Conservation (phyloP, 768 basidiomycete species). For the Suillus spraguei region DNA sequence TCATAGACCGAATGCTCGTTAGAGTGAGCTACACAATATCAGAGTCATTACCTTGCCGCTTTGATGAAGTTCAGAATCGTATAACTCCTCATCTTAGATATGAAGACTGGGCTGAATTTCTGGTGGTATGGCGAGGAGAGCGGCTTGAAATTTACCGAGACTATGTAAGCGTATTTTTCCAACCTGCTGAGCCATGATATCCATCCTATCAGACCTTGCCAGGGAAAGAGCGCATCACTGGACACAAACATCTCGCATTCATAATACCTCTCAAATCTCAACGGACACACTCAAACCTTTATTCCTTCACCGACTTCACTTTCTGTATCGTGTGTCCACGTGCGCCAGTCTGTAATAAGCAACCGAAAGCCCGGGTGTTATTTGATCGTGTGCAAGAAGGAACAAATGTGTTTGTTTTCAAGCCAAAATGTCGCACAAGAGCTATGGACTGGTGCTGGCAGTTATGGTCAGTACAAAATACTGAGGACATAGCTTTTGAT, state of each 20-base stretch:
- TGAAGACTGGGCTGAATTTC: conserved; percentile 78
- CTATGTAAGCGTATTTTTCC: conserved; percentile 55
- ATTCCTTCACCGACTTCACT: conserved; percentile 84
- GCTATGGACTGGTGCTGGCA: conserved; percentile 91
- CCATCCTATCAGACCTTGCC: conserved; percentile 51
- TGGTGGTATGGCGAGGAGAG: conserved; percentile 83
- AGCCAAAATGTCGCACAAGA: conserved; percentile 73
- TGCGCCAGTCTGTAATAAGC: conserved; percentile 42
- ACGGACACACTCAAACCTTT: conserved; percentile 76
- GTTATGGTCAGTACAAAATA: conserved; percentile 56
- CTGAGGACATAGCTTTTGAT: conserved; percentile 8
- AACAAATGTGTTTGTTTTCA: conserved; percentile 87
- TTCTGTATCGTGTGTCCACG: conserved; percentile 77
- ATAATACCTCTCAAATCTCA: conserved; percentile 69
- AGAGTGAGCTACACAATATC: conserved; percentile 66
- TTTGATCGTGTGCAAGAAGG: conserved; percentile 60
- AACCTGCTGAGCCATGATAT: neutral
- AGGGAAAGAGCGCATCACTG: conserved; percentile 64
- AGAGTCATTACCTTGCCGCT: conserved; percentile 49
- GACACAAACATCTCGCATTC: conserved; percentile 79
- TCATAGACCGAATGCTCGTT: conserved; percentile 87
- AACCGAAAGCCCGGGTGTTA: conserved; percentile 46
- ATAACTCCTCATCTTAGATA: conserved; percentile 59
- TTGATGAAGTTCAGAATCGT: conserved; percentile 71
- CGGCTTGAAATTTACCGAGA: conserved; percentile 84